These are phyloP conservation scores for Sisymbrium irio DNA, from an alignment of 345 rosid species.

Conservation along the genomic window DNA sequence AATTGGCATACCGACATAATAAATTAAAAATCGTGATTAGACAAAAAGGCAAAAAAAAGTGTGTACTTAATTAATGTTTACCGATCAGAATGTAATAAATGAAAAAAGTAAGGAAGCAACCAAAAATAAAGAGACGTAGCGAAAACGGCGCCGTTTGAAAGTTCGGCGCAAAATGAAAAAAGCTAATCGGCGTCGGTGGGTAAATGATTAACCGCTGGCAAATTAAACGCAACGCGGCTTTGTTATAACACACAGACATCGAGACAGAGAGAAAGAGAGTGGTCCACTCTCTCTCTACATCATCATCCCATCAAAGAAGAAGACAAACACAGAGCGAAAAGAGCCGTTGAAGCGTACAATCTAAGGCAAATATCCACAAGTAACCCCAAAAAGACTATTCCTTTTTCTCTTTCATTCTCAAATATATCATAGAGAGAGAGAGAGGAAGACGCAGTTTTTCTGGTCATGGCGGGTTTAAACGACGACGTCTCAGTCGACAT, in stretches of 20 bases:
- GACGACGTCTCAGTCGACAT: conserved; percentile 58
- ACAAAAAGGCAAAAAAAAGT: background rate
- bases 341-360: conserved; percentile 38
- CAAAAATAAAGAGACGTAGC: background rate
- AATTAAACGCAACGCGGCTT: conserved; percentile 30
- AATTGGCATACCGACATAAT: background rate
- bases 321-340: conserved; percentile 18
- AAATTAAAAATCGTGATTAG: background rate
- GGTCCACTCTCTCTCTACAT: conserved; percentile 23
- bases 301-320: conserved; percentile 1
- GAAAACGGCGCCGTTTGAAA: conserved; percentile 19
- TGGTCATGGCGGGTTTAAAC: conserved; percentile 59
- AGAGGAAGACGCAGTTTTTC: background rate
- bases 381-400: background rate
- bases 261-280: conserved; percentile 26
- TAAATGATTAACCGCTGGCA: conserved; percentile 26
- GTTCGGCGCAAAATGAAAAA: background rate
- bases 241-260: conserved; percentile 29
- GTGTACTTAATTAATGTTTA: background rate
- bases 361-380: conserved; percentile 3
- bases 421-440: background rate
- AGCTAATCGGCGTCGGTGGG: conserved; percentile 31
- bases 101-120: background rate
- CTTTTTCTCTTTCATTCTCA: background rate
- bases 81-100: background rate